Base-by-base conservation (phyloP, 441 rosid genomes). In the Euphorbia schlechtendalii region DNA sequence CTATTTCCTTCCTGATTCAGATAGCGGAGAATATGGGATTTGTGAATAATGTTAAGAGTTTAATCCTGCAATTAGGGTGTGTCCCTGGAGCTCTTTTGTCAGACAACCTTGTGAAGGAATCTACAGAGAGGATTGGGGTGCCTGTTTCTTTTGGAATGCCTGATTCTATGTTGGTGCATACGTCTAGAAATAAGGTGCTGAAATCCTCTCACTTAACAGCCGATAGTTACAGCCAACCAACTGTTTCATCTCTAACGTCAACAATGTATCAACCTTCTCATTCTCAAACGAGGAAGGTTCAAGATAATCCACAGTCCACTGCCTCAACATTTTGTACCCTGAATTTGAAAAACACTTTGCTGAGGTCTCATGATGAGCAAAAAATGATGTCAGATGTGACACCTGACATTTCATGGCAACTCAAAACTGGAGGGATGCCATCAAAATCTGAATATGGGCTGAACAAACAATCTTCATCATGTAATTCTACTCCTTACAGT, bases 1-100 rank as follows among this genome's bases (percentile, higher is more conserved):
- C 56, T 59, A 54, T 46, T 28, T 56, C 22, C 61, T 62, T 78
- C 58, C 56, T 77, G 69, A 60, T 78, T 72, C 90, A 93, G 99
- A 87, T 90, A 66, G 67, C 78, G 84, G 96, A 94, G 86, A 83
- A 87, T 67, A 46, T 83, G 81, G 96, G 84, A 49, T 90, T 88
- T 70, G 88, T 94, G 78, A 82, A 83, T 79, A 79, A 82, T 25
- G 94, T 84, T 66, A 87, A 78, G 84, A 79, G 85, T 77, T 82
- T 89, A 68, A 84, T 90, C 65, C 77, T 89, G 71, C 93, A 81
- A 78, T 77, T 94, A 17, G 96, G 93, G 67, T 81, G 82, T 41
- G 76, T 83, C 54, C 93, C 95, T 5, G 92, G 92, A 41, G 89
- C 90, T 64, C 90, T 90, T 65, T 76, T 82, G 59, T 83, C 87